phyloP scores from a whole-genome alignment of 2,329 filamentous ascomycete species.

The Diaporthe citriasiana region DNA sequence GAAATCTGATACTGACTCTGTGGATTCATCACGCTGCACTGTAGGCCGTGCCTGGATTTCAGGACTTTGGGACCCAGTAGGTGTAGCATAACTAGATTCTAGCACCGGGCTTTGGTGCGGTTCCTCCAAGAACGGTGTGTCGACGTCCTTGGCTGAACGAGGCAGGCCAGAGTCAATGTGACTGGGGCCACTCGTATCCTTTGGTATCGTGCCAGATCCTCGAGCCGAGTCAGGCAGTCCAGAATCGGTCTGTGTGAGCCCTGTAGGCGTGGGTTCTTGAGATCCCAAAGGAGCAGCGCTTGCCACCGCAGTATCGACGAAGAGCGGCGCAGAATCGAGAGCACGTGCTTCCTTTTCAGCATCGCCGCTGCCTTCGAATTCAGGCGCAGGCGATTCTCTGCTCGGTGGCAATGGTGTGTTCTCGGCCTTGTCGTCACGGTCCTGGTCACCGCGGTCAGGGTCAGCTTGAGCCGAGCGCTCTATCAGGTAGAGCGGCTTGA shows the following conservation, averaged over 20 bases:
- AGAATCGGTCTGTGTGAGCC: conserved; percentile 4
- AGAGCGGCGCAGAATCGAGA: conserved; percentile 47
- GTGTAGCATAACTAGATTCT: conserved; percentile 40
- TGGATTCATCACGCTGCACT: conserved; percentile 24
- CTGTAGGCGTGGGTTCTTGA: conserved; percentile 76
- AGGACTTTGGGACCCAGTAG: conserved; percentile 33
- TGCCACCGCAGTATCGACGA: conserved; percentile 57
- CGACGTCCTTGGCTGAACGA: conserved; percentile 3
- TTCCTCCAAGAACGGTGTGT: neutral
- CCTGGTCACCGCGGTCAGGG: conserved; percentile 41
- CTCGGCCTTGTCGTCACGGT: conserved; percentile 58
- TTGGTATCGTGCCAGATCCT: neutral
- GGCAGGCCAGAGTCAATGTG: conserved; percentile 14
- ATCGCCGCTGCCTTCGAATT: conserved; percentile 49
- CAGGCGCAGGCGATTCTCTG: conserved; percentile 53
- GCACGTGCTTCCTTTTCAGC: conserved; percentile 46
- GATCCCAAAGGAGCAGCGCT: conserved; percentile 69
- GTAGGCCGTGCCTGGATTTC: neutral
- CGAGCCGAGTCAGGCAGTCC: conserved; percentile 23
- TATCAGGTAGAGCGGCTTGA: conserved; percentile 86
- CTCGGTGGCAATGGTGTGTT: conserved; percentile 59
- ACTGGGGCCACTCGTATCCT: neutral
- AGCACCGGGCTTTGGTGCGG: conserved; percentile 31
- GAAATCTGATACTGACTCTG: conserved; percentile 26
- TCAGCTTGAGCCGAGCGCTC: conserved; percentile 66